These are phyloP conservation scores for Thelephora terrestris DNA, from an alignment of 1,284 basidiomycete genomes.

Conservation along the genomic window DNA sequence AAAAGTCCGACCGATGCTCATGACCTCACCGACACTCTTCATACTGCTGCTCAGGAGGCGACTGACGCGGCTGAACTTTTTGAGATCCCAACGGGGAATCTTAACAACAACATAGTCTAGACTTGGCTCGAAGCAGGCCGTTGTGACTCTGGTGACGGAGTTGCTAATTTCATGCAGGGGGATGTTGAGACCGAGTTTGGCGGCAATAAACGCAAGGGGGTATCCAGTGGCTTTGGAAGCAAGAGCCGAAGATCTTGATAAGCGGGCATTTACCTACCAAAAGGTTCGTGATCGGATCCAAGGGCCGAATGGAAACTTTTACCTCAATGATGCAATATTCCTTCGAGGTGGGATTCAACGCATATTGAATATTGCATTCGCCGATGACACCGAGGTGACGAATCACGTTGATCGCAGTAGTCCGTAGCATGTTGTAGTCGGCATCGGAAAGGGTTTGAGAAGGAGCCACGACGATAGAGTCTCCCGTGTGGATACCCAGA, in stretches of 20 bases:
- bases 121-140: constrained; percentile 96
- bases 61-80: constrained; percentile 93
- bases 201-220: constrained; percentile 96
- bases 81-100: constrained; percentile 98
- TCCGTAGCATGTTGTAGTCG: constrained; percentile 98
- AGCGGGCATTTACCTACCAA: constrained; percentile 87
- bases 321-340: constrained; percentile 99
- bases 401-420: constrained; percentile 96
- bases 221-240: constrained; percentile 99
- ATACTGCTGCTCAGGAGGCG: constrained; percentile 85
- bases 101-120: constrained; percentile 98
- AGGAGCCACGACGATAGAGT: constrained; percentile 98
- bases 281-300: constrained; percentile 2
- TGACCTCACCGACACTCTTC: constrained; percentile 99
- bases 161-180: constrained; percentile 98
- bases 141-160: constrained; percentile 92
- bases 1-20: constrained; percentile 97
- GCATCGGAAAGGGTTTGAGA: constrained; percentile 96
- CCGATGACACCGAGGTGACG: constrained; percentile 96
- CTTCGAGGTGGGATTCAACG: constrained; percentile 88
- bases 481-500: constrained; percentile 96
- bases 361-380: constrained; percentile 99
- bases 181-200: constrained; percentile 93
- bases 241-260: constrained; percentile 94
- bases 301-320: constrained; percentile 7